Conservation (phyloP, 2,329 filamentous ascomycete genomes). For the Penicillium brevicompactum region DNA sequence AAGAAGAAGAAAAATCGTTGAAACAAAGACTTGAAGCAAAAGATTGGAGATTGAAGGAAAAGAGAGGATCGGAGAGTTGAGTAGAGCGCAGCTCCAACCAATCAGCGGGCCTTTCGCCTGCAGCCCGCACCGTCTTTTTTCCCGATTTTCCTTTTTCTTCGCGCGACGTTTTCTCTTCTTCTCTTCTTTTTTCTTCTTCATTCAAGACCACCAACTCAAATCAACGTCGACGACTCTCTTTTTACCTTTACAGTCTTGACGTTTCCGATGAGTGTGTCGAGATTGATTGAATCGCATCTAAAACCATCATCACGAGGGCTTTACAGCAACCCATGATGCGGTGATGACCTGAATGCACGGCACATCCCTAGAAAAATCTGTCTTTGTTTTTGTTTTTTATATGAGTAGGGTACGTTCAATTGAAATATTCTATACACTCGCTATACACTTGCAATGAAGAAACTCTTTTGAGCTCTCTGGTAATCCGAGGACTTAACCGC, state of each 20-base stretch:
- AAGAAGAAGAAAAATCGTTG: not conserved
- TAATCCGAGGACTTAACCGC: constrained; percentile 50
- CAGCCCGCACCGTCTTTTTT: constrained; percentile 37
- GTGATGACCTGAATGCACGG: constrained; percentile 50
- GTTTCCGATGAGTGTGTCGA: constrained; percentile 73
- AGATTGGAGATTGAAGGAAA: constrained; percentile 2
- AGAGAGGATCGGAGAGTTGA: constrained; percentile 33
- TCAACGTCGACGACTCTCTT: constrained; percentile 65
- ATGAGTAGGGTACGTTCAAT: constrained; percentile 21
- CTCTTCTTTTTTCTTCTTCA: constrained; percentile 40
- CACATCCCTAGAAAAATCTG: constrained; percentile 30
- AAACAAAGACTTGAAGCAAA: not conserved
- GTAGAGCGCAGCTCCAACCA: constrained; percentile 27
- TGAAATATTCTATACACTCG: not conserved
- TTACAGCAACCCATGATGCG: constrained; percentile 44
- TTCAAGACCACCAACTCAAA: constrained; percentile 74
- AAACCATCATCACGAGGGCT: constrained; percentile 77
- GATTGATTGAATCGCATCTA: constrained; percentile 69
- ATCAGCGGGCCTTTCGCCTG: constrained; percentile 30
- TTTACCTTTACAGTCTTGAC: constrained; percentile 61
- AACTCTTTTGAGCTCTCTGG: constrained; percentile 44
- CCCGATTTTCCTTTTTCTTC: constrained; percentile 21
- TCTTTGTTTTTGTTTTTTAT: constrained; percentile 8
- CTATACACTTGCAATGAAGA: constrained; percentile 35
- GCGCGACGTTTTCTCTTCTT: constrained; percentile 10